These are phyloP conservation scores for Magnaporthiopsis incrustans DNA, from an alignment of 2,329 filamentous ascomycete genomes.

Conservation along the genomic window DNA sequence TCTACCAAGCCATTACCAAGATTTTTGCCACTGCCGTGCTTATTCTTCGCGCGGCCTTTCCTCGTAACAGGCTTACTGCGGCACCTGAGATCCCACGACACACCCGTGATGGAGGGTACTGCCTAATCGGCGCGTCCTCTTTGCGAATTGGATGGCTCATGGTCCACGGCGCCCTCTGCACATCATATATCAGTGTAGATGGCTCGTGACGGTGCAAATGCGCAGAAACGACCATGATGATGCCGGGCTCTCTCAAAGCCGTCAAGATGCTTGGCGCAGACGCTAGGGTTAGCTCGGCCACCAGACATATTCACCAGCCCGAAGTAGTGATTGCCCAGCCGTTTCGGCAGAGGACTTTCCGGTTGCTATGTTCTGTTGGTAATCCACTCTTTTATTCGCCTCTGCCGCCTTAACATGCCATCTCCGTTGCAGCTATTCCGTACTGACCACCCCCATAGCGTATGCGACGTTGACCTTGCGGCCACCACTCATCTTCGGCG, in stretches of 20 bases:
- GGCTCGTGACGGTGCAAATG: conserved; percentile 39
- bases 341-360: neutral
- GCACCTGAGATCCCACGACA: conserved; percentile 17
- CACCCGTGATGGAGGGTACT: conserved; percentile 26
- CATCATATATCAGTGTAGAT: conserved; percentile 26
- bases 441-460: conserved; percentile 13
- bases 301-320: neutral
- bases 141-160: conserved; percentile 25
- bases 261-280: conserved; percentile 32
- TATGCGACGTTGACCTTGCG: conserved; percentile 27
- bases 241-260: conserved; percentile 40
- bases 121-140: conserved; percentile 31
- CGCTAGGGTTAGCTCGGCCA: neutral
- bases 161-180: conserved; percentile 21
- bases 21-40: too few relatives aligned
- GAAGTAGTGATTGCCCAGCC: neutral
- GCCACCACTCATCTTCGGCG: conserved; percentile 26
- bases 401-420: conserved; percentile 24
- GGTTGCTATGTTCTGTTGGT: neutral
- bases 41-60: conserved; percentile 24
- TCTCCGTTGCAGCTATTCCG: conserved; percentile 11
- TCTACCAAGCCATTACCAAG: too few relatives aligned
- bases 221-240: conserved; percentile 38
- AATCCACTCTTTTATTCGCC: neutral
- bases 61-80: conserved; percentile 23